Conservation (phyloP, 257 asterid species). For the Solanum corneliomulleri region DNA sequence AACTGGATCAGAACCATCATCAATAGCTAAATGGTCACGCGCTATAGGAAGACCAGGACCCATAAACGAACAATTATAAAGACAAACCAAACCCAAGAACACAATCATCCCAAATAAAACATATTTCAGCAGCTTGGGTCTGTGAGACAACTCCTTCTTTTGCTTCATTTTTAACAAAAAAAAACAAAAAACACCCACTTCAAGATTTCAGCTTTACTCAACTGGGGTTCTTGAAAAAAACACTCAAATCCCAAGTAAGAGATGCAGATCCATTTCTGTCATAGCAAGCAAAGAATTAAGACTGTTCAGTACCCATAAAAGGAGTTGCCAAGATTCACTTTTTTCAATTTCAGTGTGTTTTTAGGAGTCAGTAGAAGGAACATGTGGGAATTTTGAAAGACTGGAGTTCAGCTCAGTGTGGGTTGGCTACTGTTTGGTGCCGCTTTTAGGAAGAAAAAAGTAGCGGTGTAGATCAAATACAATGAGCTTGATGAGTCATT, state of each 20-base stretch:
- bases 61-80: slow-evolving; percentile 40
- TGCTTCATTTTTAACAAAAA: slow-evolving; percentile 25
- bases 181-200: not conserved
- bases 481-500: not conserved
- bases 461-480: not conserved
- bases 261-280: slow-evolving; percentile 33
- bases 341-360: not conserved
- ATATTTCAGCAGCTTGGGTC: slow-evolving; percentile 38
- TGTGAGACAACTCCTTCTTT: slow-evolving; percentile 22
- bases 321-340: not conserved
- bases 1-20: slow-evolving; percentile 48
- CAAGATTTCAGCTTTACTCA: not conserved
- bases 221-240: not conserved
- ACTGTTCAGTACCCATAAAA: not conserved
- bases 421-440: not conserved
- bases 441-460: not conserved
- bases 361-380: not conserved
- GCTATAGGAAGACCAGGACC: slow-evolving; percentile 51
- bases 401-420: not conserved
- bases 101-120: slow-evolving; percentile 30
- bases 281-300: slow-evolving; percentile 21
- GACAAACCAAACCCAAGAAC: slow-evolving; percentile 57
- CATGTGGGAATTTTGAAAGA: not conserved
- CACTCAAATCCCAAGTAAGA: not conserved
- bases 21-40: slow-evolving; percentile 23